Conservation (phyloP, 116 monocot species). For the Trichopus zeylanicus region DNA sequence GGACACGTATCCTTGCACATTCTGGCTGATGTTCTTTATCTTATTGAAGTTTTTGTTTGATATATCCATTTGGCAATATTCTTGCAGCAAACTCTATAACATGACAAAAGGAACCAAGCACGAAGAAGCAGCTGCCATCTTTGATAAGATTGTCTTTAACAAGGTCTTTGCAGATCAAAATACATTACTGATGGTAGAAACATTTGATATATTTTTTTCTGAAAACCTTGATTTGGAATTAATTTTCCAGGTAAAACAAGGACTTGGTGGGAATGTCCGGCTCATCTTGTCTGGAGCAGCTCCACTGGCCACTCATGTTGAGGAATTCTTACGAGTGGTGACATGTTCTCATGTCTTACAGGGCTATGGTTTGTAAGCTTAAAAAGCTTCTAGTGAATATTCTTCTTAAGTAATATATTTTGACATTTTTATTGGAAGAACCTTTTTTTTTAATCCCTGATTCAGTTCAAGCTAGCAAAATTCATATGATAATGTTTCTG, state of each 20-base stretch:
- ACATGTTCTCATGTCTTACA: constrained; percentile 82
- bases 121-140: constrained; percentile 52
- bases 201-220: not conserved
- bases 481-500: too few species aligned
- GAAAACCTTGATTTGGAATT: not conserved
- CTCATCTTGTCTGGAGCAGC: constrained; percentile 87
- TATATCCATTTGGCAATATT: not conserved
- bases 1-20: too few species aligned
- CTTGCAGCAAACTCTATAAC: constrained; percentile 49
- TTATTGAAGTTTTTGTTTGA: too few species aligned
- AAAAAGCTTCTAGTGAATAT: too few species aligned
- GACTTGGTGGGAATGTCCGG: constrained; percentile 71
- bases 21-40: too few species aligned
- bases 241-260: constrained; percentile 65
- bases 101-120: constrained; percentile 74
- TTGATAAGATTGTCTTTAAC: constrained; percentile 70
- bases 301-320: constrained; percentile 76
- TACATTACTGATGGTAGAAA: too few species aligned
- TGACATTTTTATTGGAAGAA: too few species aligned
- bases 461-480: too few species aligned
- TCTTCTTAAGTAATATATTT: too few species aligned
- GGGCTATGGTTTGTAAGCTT: constrained; percentile 65
- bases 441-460: too few species aligned
- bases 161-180: constrained; percentile 29
- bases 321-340: constrained; percentile 72